phyloP scores from a whole-genome alignment of 2,329 filamentous ascomycete species.

The Apiospora sp. region DNA sequence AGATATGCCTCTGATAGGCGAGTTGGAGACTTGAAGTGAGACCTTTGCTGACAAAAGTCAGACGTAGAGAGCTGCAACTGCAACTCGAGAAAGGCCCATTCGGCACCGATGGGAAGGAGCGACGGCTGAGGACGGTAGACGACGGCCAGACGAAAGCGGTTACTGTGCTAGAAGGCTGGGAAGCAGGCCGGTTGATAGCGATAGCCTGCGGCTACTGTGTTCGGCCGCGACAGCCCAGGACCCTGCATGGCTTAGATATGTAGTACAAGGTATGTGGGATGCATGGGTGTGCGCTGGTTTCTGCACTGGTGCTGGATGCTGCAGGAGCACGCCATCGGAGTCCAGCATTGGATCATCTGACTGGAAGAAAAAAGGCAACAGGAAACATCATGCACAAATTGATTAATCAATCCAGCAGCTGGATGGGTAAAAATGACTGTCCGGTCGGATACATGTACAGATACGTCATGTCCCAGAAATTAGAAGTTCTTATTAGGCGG shows the following conservation, averaged over 20 bases:
- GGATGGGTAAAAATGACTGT: neutral
- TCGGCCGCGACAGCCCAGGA: conserved; percentile 5
- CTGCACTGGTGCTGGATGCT: neutral
- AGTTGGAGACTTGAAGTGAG: neutral
- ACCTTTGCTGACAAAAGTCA: neutral
- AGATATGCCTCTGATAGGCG: neutral
- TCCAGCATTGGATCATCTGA: conserved; percentile 10
- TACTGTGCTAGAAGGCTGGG: neutral
- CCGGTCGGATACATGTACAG: neutral
- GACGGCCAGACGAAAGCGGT: neutral
- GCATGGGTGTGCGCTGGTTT: neutral
- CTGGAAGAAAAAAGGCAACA: too few species aligned
- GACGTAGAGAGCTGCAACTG: neutral
- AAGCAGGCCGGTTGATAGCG: neutral
- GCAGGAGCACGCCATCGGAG: conserved; percentile 3
- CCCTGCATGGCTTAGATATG: conserved; percentile 2
- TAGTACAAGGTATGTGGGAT: neutral
- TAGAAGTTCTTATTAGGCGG: conserved; percentile 17
- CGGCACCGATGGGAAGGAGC: neutral
- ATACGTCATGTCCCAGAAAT: conserved; percentile 14
- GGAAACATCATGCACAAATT: neutral
- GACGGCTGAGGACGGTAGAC: conserved; percentile 1
- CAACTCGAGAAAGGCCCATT: neutral
- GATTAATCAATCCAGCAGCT: neutral
- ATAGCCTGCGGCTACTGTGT: conserved; percentile 19